phyloP scores from a whole-genome alignment of 495 filamentous ascomycete genomes.

The Penicillium antarcticum region DNA sequence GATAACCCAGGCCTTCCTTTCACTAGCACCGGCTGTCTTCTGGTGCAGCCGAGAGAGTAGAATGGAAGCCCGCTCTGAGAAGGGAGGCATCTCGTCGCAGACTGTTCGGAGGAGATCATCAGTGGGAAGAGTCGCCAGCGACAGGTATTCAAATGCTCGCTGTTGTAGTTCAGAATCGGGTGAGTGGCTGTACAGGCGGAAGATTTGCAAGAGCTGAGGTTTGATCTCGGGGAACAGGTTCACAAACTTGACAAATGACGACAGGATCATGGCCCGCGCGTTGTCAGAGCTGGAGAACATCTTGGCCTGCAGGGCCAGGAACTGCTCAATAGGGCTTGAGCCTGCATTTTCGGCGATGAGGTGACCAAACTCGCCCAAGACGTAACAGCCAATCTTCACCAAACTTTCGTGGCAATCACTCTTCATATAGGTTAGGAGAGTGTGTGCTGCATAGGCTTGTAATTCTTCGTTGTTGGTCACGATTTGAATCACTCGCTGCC shows the following conservation, averaged over 20 bases:
- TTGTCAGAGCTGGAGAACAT: conserved; percentile 84
- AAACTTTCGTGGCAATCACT: conserved; percentile 93
- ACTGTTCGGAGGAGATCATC: conserved; percentile 94
- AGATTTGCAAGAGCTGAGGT: conserved; percentile 85
- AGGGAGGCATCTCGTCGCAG: conserved; percentile 98
- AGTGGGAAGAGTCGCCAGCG: conserved; percentile 76
- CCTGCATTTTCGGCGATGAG: conserved; percentile 91
- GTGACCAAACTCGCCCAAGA: conserved; percentile 96
- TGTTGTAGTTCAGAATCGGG: conserved; percentile 96
- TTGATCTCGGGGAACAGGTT: conserved; percentile 99
- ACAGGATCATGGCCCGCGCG: conserved; percentile 90
- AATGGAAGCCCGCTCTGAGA: conserved; percentile 90
- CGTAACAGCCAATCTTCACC: conserved; percentile 94
- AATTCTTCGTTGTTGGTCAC: conserved; percentile 99
- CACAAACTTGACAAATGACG: conserved; percentile 94
- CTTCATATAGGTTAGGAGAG: conserved; percentile 85
- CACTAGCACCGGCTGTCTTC: conserved; percentile 84
- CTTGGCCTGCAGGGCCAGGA: conserved; percentile 87
- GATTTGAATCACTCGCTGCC: conserved; percentile 98
- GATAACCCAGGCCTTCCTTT: conserved; percentile 94
- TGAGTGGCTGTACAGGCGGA: conserved; percentile 89
- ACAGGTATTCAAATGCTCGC: conserved; percentile 92
- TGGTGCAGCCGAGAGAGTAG: conserved; percentile 89
- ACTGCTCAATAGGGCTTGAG: conserved; percentile 97
- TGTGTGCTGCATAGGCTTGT: conserved; percentile 93